These are phyloP conservation scores for Furcasterigmium sp. DNA, from an alignment of 2,329 filamentous ascomycete species.

Conservation along the genomic window DNA sequence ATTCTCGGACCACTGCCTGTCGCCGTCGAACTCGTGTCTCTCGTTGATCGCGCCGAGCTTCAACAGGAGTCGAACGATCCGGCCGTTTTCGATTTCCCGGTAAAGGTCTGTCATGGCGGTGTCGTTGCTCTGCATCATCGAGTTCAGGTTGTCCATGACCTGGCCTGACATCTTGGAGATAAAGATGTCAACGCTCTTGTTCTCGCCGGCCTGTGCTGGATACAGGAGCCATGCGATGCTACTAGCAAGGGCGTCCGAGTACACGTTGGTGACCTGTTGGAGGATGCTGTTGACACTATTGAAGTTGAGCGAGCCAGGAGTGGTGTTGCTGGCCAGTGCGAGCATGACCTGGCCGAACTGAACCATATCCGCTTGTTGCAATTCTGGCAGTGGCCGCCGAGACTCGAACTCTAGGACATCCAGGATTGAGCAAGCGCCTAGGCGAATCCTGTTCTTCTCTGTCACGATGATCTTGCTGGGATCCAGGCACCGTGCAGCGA, in stretches of 20 bases:
- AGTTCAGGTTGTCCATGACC: conserved; percentile 70
- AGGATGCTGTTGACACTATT: conserved; percentile 65
- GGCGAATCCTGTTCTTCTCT: conserved; percentile 80
- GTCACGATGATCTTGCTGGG: conserved; percentile 86
- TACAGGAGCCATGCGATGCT: conserved; percentile 78
- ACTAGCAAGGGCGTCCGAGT: conserved; percentile 73
- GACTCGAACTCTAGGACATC: conserved; percentile 84
- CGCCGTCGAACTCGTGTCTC: conserved; percentile 75
- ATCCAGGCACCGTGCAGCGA: conserved; percentile 83
- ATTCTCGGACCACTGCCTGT: conserved; percentile 81
- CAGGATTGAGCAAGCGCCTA: conserved; percentile 83
- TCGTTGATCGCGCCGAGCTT: conserved; percentile 90
- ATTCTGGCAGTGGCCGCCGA: conserved; percentile 61
- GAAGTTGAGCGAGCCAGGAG: conserved; percentile 55
- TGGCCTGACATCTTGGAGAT: conserved; percentile 74
- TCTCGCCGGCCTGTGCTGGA: conserved; percentile 46
- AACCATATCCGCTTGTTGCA: conserved; percentile 83
- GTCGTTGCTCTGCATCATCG: conserved; percentile 74
- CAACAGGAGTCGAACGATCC: conserved; percentile 70
- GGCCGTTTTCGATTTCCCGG: conserved; percentile 84
- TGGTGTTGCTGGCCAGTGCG: conserved; percentile 69
- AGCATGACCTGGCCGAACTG: conserved; percentile 82
- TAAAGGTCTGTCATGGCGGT: conserved; percentile 65
- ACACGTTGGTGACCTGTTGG: conserved; percentile 71
- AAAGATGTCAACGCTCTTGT: conserved; percentile 75